phyloP scores from a whole-genome alignment of 345 rosid species.

The Linum lewisii region DNA sequence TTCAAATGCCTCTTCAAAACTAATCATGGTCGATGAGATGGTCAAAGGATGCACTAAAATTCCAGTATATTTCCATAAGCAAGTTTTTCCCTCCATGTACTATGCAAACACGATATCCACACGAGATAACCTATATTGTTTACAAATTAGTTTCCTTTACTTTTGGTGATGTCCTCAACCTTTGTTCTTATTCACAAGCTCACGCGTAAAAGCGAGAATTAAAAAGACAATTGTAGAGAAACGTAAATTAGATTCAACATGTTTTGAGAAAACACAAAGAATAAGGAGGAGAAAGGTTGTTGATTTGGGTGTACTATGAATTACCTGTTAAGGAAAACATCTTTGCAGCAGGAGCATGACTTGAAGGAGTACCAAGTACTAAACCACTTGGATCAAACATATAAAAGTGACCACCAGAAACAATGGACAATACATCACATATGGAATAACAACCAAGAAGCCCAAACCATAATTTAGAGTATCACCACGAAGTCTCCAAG shows the following conservation, averaged over 20 bases:
- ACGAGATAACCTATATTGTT: no score
- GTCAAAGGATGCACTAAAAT: no score
- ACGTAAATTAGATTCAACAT: not conserved
- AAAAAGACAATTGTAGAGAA: not conserved
- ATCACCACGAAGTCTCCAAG: conserved; percentile 78
- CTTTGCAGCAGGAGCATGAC: conserved; percentile 65
- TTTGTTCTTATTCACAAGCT: not conserved
- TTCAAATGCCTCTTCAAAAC: no score
- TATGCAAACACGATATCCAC: no score
- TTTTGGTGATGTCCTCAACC: not conserved
- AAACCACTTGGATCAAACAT: conserved; percentile 89
- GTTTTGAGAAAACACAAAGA: not conserved
- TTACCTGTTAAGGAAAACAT: conserved; percentile 79
- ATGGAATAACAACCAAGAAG: conserved; percentile 71
- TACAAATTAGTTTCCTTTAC: no score
- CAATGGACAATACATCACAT: conserved; percentile 69
- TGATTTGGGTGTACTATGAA: not conserved
- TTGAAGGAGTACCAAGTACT: conserved; percentile 56
- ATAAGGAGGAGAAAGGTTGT: not conserved
- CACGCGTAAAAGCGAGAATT: not conserved
- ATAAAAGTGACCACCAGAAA: conserved; percentile 80
- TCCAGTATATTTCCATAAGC: no score
- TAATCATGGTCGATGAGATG: no score
- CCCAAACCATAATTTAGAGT: conserved; percentile 90
- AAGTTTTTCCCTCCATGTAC: no score